These are phyloP conservation scores for Coriolopsis trogii DNA, from an alignment of 1,284 basidiomycete genomes.

Conservation along the genomic window DNA sequence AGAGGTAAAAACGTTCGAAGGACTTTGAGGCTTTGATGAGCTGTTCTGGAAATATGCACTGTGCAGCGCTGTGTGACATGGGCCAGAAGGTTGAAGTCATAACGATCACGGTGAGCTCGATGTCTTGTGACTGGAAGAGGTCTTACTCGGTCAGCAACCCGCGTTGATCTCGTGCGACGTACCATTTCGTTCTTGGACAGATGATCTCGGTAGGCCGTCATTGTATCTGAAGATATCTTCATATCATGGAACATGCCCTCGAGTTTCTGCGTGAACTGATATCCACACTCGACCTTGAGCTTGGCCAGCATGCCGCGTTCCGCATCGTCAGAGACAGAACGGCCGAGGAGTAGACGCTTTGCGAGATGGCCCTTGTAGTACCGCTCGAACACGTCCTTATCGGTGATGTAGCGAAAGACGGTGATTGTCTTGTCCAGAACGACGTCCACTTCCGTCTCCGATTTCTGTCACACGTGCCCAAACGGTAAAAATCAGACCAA, in stretches of 20 bases:
- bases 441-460: slow-evolving; percentile 87
- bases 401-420: slow-evolving; percentile 91
- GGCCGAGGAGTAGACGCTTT: slow-evolving; percentile 84
- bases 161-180: slow-evolving; percentile 40
- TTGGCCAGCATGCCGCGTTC: slow-evolving; percentile 98
- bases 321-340: slow-evolving; percentile 95
- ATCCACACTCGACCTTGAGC: slow-evolving; percentile 96
- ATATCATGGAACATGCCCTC: slow-evolving; percentile 99
- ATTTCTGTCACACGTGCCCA: slow-evolving; percentile 65
- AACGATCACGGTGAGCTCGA: slow-evolving; percentile 85
- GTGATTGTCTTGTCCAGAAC: slow-evolving; percentile 95
- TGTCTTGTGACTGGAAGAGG: slow-evolving; percentile 57
- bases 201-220: slow-evolving; percentile 72
- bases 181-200: slow-evolving; percentile 48
- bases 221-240: slow-evolving; percentile 86
- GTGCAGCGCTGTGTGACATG: slow-evolving; percentile 61
- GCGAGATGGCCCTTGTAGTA: slow-evolving; percentile 98
- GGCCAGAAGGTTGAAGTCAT: slow-evolving; percentile 97
- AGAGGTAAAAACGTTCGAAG: slow-evolving; percentile 92
- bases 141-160: background rate
- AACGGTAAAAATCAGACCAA: background rate
- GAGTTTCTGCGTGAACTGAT: slow-evolving; percentile 96
- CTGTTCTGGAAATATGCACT: slow-evolving; percentile 69
- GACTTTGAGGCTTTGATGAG: slow-evolving; percentile 70
- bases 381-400: slow-evolving; percentile 98